phyloP scores from a whole-genome alignment of 768 basidiomycete species.

The Butyriboletus loyo region DNA sequence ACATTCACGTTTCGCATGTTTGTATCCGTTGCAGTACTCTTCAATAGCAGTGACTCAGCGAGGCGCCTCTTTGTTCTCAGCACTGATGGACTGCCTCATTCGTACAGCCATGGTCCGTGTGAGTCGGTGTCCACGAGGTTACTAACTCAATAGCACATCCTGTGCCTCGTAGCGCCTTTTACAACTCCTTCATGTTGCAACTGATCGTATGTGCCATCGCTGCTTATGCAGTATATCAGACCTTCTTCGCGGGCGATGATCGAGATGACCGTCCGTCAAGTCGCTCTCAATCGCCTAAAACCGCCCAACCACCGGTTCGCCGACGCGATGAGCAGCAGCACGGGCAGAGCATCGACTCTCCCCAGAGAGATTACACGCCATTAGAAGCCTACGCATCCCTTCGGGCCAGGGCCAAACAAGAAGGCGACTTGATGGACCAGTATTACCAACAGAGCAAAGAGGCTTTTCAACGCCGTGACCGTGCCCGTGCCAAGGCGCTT shows the following conservation, averaged over 20 bases:
- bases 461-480: conserved; percentile 71
- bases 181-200: conserved; percentile 13
- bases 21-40: conserved; percentile 8
- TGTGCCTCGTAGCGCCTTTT: background rate
- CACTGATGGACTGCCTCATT: background rate
- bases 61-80: background rate
- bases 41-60: background rate
- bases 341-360: background rate
- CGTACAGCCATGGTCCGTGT: background rate
- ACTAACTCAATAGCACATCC: background rate
- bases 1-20: background rate
- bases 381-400: conserved; percentile 52
- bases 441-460: conserved; percentile 65
- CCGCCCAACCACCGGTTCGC: background rate
- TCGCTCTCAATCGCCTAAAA: background rate
- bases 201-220: conserved; percentile 8
- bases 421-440: conserved; percentile 72
- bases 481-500: conserved; percentile 74
- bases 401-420: conserved; percentile 69
- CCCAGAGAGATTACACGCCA: background rate
- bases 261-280: conserved; percentile 1
- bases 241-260: conserved; percentile 3
- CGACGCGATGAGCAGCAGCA: conserved; percentile 10
- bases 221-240: conserved; percentile 12
- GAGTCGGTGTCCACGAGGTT: background rate